Conservation (phyloP, 257 asterid species). For the Rehmannia glutinosa region DNA sequence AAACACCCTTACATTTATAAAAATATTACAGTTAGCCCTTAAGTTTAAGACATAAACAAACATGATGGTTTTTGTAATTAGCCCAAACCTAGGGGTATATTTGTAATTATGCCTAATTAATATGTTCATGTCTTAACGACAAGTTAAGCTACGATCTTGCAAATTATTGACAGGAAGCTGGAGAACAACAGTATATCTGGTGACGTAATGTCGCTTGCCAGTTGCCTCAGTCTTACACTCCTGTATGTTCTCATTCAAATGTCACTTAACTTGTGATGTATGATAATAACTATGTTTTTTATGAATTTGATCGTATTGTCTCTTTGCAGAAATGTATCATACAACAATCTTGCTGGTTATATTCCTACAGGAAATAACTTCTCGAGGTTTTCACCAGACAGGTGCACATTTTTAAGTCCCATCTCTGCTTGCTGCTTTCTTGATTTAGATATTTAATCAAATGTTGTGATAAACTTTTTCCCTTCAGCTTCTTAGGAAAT, state of each 20-base stretch:
- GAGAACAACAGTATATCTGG: conserved; percentile 80
- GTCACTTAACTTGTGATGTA: neutral
- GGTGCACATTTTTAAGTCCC: conserved; percentile 23
- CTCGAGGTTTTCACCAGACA: conserved; percentile 72
- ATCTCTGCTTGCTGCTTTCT: neutral
- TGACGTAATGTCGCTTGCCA: conserved; percentile 52
- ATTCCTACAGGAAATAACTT: conserved; percentile 82
- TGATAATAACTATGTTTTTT: neutral
- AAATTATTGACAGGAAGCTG: conserved; percentile 71
- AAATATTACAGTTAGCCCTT: too few relatives aligned
- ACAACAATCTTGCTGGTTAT: conserved; percentile 66
- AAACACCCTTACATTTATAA: too few relatives aligned
- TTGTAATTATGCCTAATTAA: too few relatives aligned
- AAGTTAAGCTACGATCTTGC: too few relatives aligned
- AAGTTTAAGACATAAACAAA: too few relatives aligned
- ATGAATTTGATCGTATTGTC: neutral
- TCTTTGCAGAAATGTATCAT: conserved; percentile 66
- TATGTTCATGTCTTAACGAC: neutral
- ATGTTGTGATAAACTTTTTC: neutral
- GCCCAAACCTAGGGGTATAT: too few relatives aligned
- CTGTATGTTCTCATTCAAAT: conserved; percentile 45
- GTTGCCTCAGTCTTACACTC: conserved; percentile 56
- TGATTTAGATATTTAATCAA: neutral
- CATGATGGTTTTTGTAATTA: too few relatives aligned
- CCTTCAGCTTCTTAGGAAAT: conserved; percentile 68